Base-by-base conservation (phyloP, 257 asterid species). In the Catharanthus roseus region DNA sequence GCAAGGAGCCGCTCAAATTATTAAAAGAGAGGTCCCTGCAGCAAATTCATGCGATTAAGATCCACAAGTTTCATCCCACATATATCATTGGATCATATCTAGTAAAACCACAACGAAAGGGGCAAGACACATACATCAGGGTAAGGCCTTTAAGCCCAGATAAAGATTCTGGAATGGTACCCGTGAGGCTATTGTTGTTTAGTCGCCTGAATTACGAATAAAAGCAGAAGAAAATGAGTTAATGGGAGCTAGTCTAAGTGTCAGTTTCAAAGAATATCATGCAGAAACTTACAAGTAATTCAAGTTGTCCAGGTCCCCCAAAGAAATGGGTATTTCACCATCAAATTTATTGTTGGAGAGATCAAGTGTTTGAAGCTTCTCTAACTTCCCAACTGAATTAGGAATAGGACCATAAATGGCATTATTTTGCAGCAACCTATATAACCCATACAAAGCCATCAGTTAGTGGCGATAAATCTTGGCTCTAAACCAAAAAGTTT, bases 361-460 rank as follows among this genome's bases (percentile, higher is more conserved):
- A 88, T 91, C 97, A 38, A 95, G 85, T 4, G 96, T 82, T 70
- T 95, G 86, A 71, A 95, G 99, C 87, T 83, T 89, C 67, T 79
- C 85, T 54, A 95, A 76, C 80, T 79, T 89, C 77, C 96, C 99
- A 57, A 89, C 77, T 57, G 84, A 86, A 70, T 75, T 84, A 0
- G 97, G 99, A 53, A 95, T 87, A 55, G 84, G 74, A 78, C 98
- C 99, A 8, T 82, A 78, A 54, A 95, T 87, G 15, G 79, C 96
- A 81, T 95, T 95, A 86, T 95, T 95, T 75, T 95, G 99, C 88
- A 95, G 87, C 82, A 85, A 87, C 79, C 99, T 95, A 80, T 77
- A 78, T 18, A 47, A 45, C 33, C 41, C n/a, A 72, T 24, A n/a
- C 18, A 56, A 68, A 67, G 72, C 38, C 67, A 65, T 56, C 64